Conservation (phyloP, 2,329 filamentous ascomycete genomes). For the Colletotrichum australisinense region DNA sequence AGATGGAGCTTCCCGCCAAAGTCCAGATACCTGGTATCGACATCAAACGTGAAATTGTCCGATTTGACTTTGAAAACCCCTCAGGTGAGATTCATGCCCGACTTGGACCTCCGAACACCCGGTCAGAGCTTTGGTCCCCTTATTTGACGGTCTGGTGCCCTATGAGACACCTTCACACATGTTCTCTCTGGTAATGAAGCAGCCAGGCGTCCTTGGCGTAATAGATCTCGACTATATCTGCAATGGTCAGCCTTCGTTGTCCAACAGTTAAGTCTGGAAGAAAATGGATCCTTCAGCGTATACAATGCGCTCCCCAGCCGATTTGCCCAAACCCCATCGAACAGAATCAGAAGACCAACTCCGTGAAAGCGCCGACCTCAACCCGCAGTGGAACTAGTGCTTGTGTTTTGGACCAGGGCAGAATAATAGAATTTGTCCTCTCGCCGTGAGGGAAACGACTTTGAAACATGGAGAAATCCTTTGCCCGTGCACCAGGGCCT, state of each 20-base stretch:
- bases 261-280: too few relatives aligned
- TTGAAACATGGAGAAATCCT: conserved; percentile 27
- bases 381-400: not conserved
- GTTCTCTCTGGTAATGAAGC: not conserved
- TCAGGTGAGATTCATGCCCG: not conserved
- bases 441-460: conserved; percentile 19
- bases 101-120: conserved; percentile 19
- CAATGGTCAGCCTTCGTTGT: too few relatives aligned
- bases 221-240: too few relatives aligned
- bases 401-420: not conserved
- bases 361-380: not conserved
- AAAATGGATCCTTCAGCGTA: not conserved
- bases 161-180: not conserved
- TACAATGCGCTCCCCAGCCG: not conserved
- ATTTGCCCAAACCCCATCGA: not conserved
- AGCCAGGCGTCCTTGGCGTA: too few relatives aligned
- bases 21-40: not conserved
- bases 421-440: not conserved
- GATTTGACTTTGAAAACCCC: conserved; percentile 1
- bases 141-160: not conserved
- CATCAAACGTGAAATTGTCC: not conserved
- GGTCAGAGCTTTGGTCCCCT: conserved; percentile 27
- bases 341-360: not conserved
- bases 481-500: not conserved
- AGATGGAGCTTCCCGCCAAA: not conserved